Evolutionary conservation across 225 moss, liverwort and hornwort genomes (phyloP).

Genomic region (Pseudisothecium myosuroides): DNA sequence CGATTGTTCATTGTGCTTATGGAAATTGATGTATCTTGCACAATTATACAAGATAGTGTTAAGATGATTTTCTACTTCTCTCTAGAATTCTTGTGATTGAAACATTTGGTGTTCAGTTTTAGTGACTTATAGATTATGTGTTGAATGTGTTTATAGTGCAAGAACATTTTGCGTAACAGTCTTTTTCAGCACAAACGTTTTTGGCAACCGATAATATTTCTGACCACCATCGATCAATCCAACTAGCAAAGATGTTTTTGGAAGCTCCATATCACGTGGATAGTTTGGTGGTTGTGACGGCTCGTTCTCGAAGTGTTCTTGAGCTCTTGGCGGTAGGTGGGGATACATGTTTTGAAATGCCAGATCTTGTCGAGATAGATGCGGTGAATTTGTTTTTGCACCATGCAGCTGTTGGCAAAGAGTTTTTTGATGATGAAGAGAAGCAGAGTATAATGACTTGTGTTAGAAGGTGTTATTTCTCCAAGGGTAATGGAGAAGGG

Average conservation of each 20-base stretch:
- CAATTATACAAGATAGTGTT: neutral
- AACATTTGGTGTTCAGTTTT: neutral
- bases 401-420: fast-evolving
- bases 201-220: neutral
- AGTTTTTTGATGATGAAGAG: too few relatives aligned
- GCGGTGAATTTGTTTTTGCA: neutral
- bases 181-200: neutral
- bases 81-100: neutral
- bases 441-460: neutral
- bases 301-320: neutral
- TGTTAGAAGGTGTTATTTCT: neutral
- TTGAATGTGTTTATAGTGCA: neutral
- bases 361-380: neutral
- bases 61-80: neutral
- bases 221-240: neutral
- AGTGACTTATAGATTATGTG: neutral
- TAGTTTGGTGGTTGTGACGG: neutral
- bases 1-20: neutral
- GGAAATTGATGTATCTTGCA: fast-evolving
- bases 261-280: neutral
- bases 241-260: neutral
- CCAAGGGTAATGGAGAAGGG: neutral
- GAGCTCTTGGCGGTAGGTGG: neutral
- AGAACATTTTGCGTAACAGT: neutral
- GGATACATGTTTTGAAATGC: neutral